Conservation (phyloP, 257 asterid species). For the Asclepias syriaca region DNA sequence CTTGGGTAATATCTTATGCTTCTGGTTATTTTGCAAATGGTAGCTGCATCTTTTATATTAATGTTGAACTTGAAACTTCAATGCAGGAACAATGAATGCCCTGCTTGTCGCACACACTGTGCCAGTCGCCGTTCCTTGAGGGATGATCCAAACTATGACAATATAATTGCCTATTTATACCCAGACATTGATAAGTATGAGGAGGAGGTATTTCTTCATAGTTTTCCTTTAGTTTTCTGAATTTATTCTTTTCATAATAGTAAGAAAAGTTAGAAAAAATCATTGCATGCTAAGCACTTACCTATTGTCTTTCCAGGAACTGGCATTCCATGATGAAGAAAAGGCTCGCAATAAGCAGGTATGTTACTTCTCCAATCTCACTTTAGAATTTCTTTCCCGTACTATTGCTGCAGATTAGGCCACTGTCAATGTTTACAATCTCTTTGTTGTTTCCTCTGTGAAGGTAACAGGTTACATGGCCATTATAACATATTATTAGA, state of each 20-base stretch:
- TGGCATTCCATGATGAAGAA: constrained; percentile 94
- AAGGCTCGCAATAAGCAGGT: constrained; percentile 94
- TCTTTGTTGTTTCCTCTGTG: not conserved
- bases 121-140: constrained; percentile 99
- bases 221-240: not conserved
- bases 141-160: constrained; percentile 98
- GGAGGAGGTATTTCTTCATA: constrained; percentile 67
- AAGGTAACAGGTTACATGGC: not conserved
- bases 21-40: constrained; percentile 17
- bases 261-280: constrained; percentile 5
- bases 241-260: not conserved
- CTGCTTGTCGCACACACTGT: constrained; percentile 99
- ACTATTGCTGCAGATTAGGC: not conserved
- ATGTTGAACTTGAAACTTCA: constrained; percentile 17
- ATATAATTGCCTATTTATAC: constrained; percentile 74
- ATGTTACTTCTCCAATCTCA: constrained; percentile 8
- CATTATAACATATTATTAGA: not conserved
- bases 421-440: not conserved
- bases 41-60: constrained; percentile 14
- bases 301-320: constrained; percentile 48
- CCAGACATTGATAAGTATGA: constrained; percentile 94
- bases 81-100: constrained; percentile 94
- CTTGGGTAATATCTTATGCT: constrained; percentile 56
- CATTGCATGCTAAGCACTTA: constrained; percentile 17
- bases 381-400: not conserved